Percentiles rank a stretch among this genome's conserved stretches.
Conservation (phyloP, 768 basidiomycete species). For the Trametes cingulata region DNA sequence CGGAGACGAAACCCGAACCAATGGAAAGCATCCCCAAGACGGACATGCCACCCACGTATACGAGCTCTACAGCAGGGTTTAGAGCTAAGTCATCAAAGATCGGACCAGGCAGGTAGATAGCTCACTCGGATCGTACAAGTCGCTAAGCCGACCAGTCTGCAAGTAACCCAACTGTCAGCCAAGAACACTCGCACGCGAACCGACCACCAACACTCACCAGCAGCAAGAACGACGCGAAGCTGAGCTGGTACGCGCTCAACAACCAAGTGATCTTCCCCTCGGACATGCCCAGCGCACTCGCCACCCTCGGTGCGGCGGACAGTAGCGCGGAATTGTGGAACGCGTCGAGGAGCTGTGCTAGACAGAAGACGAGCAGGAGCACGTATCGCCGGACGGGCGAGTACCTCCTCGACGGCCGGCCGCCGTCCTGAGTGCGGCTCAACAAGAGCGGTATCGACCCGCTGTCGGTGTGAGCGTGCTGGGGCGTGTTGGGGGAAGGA, state of each 20-base stretch:
- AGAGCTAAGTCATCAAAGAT: background rate
- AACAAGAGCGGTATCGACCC: too few relatives aligned
- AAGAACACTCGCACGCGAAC: background rate
- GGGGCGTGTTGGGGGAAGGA: too few relatives aligned
- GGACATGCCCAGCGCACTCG: background rate
- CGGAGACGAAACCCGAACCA: constrained; percentile 25
- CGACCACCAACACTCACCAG: constrained; percentile 18
- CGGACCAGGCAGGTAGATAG: background rate
- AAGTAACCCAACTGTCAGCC: background rate
- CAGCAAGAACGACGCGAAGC: constrained; percentile 33
- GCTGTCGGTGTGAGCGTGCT: too few relatives aligned
- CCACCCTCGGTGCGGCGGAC: background rate
- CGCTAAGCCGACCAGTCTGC: constrained; percentile 30
- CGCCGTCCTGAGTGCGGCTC: too few relatives aligned
- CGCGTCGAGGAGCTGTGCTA: background rate
- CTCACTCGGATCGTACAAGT: constrained; percentile 30
- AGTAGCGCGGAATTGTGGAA: background rate
- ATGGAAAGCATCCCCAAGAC: constrained; percentile 26
- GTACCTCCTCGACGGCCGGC: too few relatives aligned
- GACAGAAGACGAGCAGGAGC: background rate
- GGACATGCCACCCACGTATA: constrained; percentile 24
- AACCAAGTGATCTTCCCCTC: constrained; percentile 24
- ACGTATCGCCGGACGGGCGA: background rate
- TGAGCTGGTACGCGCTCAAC: constrained; percentile 32
- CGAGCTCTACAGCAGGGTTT: constrained; percentile 18